phyloP scores from a whole-genome alignment of 192 early-diverging fungal genomes.

The Linnemannia schmuckeri region DNA sequence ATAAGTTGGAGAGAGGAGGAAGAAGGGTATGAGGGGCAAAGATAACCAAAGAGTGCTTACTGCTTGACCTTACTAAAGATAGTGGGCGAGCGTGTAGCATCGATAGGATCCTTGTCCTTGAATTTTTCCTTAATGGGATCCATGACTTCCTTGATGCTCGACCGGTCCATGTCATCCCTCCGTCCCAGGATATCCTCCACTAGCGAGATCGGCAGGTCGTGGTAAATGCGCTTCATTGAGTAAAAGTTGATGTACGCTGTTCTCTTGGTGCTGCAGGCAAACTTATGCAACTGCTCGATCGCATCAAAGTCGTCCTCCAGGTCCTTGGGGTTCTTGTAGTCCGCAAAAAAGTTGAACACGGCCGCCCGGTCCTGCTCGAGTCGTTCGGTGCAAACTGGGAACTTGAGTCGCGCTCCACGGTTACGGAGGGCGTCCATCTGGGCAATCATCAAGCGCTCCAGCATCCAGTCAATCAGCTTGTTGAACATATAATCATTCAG shows the following conservation, averaged over 20 bases:
- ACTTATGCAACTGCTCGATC: conserved; percentile 82
- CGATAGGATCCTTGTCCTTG: conserved; percentile 66
- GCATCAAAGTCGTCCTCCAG: conserved; percentile 86
- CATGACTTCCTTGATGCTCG: conserved; percentile 88
- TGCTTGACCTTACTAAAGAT: conserved; percentile 70
- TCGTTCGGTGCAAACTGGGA: conserved; percentile 73
- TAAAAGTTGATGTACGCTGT: conserved; percentile 95
- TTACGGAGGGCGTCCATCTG: conserved; percentile 90
- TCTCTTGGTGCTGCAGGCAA: conserved; percentile 85
- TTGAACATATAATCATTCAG: conserved; percentile 92
- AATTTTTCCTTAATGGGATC: conserved; percentile 81
- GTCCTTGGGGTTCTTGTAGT: conserved; percentile 78
- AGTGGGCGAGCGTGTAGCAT: conserved; percentile 62
- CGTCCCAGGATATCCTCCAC: conserved; percentile 91
- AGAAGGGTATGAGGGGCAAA: background rate
- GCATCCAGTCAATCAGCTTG: conserved; percentile 87
- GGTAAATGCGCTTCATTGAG: conserved; percentile 88
- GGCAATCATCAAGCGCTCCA: conserved; percentile 86
- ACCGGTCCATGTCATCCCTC: conserved; percentile 93
- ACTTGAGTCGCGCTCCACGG: conserved; percentile 82
- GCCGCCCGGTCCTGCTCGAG: conserved; percentile 81
- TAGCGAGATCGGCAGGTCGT: conserved; percentile 91
- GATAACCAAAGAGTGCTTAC: conserved; percentile 13
- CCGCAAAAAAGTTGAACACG: conserved; percentile 84
- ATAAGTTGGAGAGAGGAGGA: background rate